Base-by-base conservation (phyloP, 768 basidiomycete genomes). In the Cystobasidium onofrii region DNA sequence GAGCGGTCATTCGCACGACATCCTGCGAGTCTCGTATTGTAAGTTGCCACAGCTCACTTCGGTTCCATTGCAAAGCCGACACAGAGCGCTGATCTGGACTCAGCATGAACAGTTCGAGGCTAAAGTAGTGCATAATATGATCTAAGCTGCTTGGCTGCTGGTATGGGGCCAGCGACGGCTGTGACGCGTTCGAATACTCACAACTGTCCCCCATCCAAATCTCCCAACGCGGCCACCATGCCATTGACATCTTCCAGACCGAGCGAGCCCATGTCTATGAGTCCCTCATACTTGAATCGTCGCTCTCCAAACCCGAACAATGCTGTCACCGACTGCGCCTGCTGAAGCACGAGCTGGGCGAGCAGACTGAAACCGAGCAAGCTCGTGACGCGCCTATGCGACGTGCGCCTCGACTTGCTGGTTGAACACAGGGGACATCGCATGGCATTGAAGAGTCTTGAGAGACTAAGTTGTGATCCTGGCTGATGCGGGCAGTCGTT, bases 201-300 rank as follows among this genome's bases (percentile, higher is more conserved):
- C 92, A 90, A 90, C 80, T 97, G 93, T 81, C 98, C 92, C 3
- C 91, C 93, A 80, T 97, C 88, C 81, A 94, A 95, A 83, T 99
- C 95, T 36, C 93, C 96, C 78, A 91, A 90, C 9, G 93, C 94
- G 74, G 91, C 85, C 23, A 96, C 85, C 64, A 90, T 85, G 31
- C 87, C 88, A 66, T 87, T 85, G 0, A 80, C 75, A n/a, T 84
- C 85, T 60, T 85, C 85, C 36, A 97, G 82, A 1, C 93, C 94
- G 80, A 94, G 83, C 0, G 87, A 82, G 9, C 92, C 94, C 1
- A 92, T 88, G 74, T 86, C 84, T 63, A 96, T 83, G 64, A 97
- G 84, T 0, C 89, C 85, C 78, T 93, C 94, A 66, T 88, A 87
- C 12, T 85, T 87, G 82, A 92, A 95, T 46, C 90, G 85, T 80